Evolutionary conservation across 208 protist genomes (phyloP), one percentile per base, ranked within the genome.

Genomic region (Crithidia mellificae): DNA sequence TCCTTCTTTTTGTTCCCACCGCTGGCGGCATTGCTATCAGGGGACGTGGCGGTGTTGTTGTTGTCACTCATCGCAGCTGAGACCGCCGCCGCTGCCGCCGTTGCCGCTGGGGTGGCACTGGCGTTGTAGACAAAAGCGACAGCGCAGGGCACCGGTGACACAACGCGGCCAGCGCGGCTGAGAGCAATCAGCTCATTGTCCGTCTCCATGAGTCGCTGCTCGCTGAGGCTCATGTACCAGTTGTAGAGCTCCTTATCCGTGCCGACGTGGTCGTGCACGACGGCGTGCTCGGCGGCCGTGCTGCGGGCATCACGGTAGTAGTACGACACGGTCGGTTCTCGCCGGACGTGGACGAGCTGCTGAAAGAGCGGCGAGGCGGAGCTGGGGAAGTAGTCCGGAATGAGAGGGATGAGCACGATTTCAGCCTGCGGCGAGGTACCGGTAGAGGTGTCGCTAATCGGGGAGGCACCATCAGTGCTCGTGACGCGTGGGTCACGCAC

Each of bases 321-420:
- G 51, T 84, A 84, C 19, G 59, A 46, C 9, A 84, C 66, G 24
- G 59, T 67, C 8, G 74, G 43, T 49, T 87, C 81, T 3, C 80
- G 71, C 14, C 76, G 78, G 50, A 85, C 78, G 27, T 58, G 44
- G 22, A 85, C 47, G 15, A 91, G 75, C 61, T 85, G 72, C 58
- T 84, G 72, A 51, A 91, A 89, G 7, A 87, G 72, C 34, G 65
- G 69, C 6, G 68, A 85, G 15, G 55, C 56, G 14, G 54, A 53
- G 56, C 52, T 84, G 41, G 80, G 72, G 54, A 91, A 89, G 68
- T 89, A 91, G 15, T 91, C 80, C 1, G 77, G 47, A 25, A 89
- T 87, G 22, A 91, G 73, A 0, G 85, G 86, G 44, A 89, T 78
- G 24, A 91, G 77, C 17, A 87, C 53, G 14, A 88, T 73, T 52